Percentiles rank a stretch among this genome's conserved stretches.
phyloP scores from a whole-genome alignment of 2,329 filamentous ascomycete genomes.

The Cryoendolithus antarcticus region DNA sequence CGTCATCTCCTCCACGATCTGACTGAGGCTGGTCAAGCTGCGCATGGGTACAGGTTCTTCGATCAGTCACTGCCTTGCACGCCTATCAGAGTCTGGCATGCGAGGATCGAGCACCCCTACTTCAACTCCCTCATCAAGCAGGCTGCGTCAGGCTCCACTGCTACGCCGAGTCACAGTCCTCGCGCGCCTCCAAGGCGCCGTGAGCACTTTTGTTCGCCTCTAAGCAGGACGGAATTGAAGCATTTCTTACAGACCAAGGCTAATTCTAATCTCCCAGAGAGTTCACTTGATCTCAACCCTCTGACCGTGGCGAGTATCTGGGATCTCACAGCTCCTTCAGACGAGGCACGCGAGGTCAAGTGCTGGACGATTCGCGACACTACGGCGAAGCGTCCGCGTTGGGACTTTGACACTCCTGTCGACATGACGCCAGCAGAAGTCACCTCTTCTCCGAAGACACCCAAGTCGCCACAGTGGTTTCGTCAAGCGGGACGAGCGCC shows the following conservation, averaged over 20 bases:
- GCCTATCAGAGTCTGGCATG: background rate
- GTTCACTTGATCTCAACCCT: conserved; percentile 2
- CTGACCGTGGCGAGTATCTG: conserved; percentile 4
- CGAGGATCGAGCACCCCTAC: background rate
- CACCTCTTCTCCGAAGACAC: background rate
- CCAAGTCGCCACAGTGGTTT: background rate
- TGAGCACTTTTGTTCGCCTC: background rate
- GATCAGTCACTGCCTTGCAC: too few relatives aligned
- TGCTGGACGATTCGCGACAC: background rate
- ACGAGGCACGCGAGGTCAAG: background rate
- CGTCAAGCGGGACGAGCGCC: background rate
- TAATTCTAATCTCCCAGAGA: background rate
- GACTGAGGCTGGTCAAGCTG: too few relatives aligned
- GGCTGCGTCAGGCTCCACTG: background rate
- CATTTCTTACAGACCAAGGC: conserved; percentile 4
- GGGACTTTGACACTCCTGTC: background rate
- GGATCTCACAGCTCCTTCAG: conserved; percentile 1
- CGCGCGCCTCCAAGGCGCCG: background rate
- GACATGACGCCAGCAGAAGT: background rate
- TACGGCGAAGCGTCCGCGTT: background rate
- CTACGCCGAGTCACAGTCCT: background rate
- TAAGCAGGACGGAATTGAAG: conserved; percentile 1
- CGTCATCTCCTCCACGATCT: too few relatives aligned
- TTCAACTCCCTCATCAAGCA: background rate
- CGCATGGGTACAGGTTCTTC: too few relatives aligned